Evolutionary conservation across 306 rosid species (phyloP), one percentile per base, ranked within the genome.

Genomic region (Dryas drummondii): DNA sequence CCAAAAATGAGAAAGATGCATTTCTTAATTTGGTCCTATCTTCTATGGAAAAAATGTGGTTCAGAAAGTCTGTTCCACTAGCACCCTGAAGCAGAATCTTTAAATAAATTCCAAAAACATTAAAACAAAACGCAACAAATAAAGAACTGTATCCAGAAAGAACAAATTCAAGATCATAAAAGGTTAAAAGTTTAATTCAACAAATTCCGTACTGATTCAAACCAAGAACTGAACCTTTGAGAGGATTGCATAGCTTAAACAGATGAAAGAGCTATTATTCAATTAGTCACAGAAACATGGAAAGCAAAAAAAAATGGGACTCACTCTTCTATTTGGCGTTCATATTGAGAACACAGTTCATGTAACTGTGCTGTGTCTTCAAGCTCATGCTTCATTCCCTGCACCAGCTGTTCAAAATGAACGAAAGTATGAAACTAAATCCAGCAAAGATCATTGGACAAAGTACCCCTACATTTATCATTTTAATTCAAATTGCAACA

Each of bases 241-340:
- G 52, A 41, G 2, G 44, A 65, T 7, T 42, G 69, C 52, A 6
- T 65, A 44, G 26, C 27, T 15, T 22, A 0, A 64, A 65, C 32
- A 65, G 27, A 44, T n/a, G 12, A n/a, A 32, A 42, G 9, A 71
- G 1, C 4, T 71, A 13, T 14, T 4, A 70, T 9, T 13, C 45
- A 10, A 74, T 15, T 63, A 8, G 4, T 16, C 37, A 51, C 8
- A 62, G 41, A 5, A 22, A 27, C 10, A 60, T 11, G 40, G n/a
- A 54, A 54, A 62, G 70, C 17, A 51, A 64, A 47, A 14, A 17
- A 14, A 27, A 13, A 40, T n/a, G 8, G 19, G 11, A 82, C 97
- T 85, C 82, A 94, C 99, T 82, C 87, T 75, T 89, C 93, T 5
- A 92, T 86, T 79, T 86, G 87, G 84, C 81, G 87, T 81, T 94